phyloP scores from a whole-genome alignment of 805 yeast genomes.

The Zygotorulaspora chibaensis region DNA sequence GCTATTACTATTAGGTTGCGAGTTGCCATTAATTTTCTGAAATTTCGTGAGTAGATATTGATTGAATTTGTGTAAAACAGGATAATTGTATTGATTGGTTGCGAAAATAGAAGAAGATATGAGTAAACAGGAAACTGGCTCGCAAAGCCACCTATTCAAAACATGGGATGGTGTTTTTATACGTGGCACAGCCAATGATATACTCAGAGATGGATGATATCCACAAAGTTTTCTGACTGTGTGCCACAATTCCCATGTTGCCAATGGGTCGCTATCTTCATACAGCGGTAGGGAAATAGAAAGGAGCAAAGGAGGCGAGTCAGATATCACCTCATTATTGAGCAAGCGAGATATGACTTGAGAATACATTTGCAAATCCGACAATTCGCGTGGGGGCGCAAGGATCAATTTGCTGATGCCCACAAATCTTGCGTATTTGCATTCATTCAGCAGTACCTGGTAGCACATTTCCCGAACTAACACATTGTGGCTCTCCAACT shows the following conservation, averaged over 20 bases:
- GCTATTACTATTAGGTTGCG: slow-evolving; percentile 28
- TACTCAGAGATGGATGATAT: slow-evolving; percentile 54
- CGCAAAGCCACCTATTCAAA: slow-evolving; percentile 60
- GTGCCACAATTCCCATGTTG: slow-evolving; percentile 76
- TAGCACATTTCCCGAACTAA: slow-evolving; percentile 48
- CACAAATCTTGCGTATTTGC: slow-evolving; percentile 53
- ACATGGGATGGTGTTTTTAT: slow-evolving; percentile 47
- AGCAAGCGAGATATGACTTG: slow-evolving; percentile 37
- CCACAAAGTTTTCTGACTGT: slow-evolving; percentile 53
- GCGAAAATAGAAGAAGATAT: slow-evolving; percentile 54
- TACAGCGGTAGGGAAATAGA: slow-evolving; percentile 49
- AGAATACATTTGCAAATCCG: slow-evolving; percentile 48
- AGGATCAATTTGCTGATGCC: slow-evolving; percentile 54
- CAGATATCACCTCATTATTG: slow-evolving; percentile 21
- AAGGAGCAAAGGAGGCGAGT: slow-evolving; percentile 36
- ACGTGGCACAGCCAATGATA: slow-evolving; percentile 72
- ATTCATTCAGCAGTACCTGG: slow-evolving; percentile 56
- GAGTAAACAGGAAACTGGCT: slow-evolving; percentile 57
- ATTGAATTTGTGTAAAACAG: slow-evolving; percentile 57
- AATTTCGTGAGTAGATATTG: slow-evolving; percentile 46
- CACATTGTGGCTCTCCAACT: slow-evolving; percentile 51
- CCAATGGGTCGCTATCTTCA: slow-evolving; percentile 49
- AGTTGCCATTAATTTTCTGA: slow-evolving; percentile 38
- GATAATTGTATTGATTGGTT: slow-evolving; percentile 56
- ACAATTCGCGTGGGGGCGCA: slow-evolving; percentile 60